Evolutionary conservation across 169 alveolate genomes (phyloP), one percentile per base, ranked within the genome.

Genomic region (Cryptosporidium sp.): DNA sequence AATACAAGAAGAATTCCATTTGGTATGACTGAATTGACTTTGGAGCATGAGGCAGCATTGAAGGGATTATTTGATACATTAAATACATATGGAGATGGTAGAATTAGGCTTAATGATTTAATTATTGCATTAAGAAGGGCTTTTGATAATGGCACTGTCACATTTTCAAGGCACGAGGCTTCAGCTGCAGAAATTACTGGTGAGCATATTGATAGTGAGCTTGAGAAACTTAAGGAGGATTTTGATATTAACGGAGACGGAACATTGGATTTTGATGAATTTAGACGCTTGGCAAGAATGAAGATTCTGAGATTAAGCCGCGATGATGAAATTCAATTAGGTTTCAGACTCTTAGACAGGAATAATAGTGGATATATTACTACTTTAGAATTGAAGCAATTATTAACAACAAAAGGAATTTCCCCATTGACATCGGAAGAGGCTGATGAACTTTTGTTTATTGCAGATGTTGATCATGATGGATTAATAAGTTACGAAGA

Each of bases 401-500:
- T 80, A 23, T 37, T 80, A 35, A 80, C 75, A 59, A 80, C 89
- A 61, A 80, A 80, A 31, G 89, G 89, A 37, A 80, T 80, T 26
- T 80, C 89, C 12, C 89, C 89, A 31, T 51, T 80, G 3, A 21
- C 80, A 31, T 43, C 89, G 1, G 89, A 80, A 29, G 89, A 80
- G 35, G 89, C 89, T 26, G 89, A 80, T 41, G 89, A 80, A n/a
- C 67, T 80, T 23, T 43, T 80, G 26, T 80, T 80, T 29, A 67
- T 80, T 62, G 89, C 89, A 37, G 89, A 80, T 80, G 80, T 62
- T 26, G 68, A 80, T 41, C 55, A 80, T 62, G 89, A 80, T 43
- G 89, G 89, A n/a, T 65, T 80, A 26, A 80, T 80, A 62, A 80
- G 89, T 65, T 80, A 80, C 29, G 89, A 80, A 1, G 89, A 80